Evolutionary conservation across 768 basidiomycete species (phyloP).

Genomic region (Chlorophyllum brunneum): DNA sequence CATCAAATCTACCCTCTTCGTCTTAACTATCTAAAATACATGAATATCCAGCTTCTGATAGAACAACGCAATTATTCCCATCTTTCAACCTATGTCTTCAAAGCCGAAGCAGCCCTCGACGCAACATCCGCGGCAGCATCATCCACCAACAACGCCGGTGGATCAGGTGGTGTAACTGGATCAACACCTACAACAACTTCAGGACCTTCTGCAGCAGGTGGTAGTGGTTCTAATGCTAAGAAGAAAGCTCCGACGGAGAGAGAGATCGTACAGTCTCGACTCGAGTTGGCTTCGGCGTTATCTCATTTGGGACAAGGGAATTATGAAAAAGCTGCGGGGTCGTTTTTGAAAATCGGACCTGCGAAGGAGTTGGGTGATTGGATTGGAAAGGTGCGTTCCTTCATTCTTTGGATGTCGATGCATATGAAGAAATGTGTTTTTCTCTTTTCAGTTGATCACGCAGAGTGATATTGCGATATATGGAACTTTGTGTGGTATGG

Average conservation of each 20-base stretch:
- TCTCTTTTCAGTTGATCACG: slow-evolving; percentile 72
- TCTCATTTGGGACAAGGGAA: slow-evolving; percentile 65
- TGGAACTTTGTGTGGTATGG: slow-evolving; percentile 79
- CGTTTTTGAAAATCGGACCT: slow-evolving; percentile 67
- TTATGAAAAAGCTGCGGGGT: slow-evolving; percentile 78
- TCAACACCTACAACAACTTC: slow-evolving; percentile 15
- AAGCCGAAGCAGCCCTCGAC: slow-evolving; percentile 91
- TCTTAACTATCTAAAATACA: background rate
- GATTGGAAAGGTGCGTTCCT: slow-evolving; percentile 56
- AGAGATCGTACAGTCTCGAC: slow-evolving; percentile 69
- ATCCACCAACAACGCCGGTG: slow-evolving; percentile 2
- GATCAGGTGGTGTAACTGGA: slow-evolving; percentile 15
- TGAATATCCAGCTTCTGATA: slow-evolving; percentile 70
- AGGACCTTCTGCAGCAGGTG: slow-evolving; percentile 18
- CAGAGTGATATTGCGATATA: slow-evolving; percentile 86
- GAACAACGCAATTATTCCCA: slow-evolving; percentile 86
- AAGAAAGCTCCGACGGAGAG: slow-evolving; percentile 54
- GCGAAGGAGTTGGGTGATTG: slow-evolving; percentile 71
- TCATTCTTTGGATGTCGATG: background rate
- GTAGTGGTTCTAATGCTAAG: slow-evolving; percentile 21
- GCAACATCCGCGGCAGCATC: slow-evolving; percentile 37
- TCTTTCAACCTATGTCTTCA: slow-evolving; percentile 89
- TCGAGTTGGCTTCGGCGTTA: slow-evolving; percentile 79
- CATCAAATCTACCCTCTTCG: background rate
- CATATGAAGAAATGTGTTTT: background rate